Conservation (phyloP, 306 rosid species). For the Morella rubra region DNA sequence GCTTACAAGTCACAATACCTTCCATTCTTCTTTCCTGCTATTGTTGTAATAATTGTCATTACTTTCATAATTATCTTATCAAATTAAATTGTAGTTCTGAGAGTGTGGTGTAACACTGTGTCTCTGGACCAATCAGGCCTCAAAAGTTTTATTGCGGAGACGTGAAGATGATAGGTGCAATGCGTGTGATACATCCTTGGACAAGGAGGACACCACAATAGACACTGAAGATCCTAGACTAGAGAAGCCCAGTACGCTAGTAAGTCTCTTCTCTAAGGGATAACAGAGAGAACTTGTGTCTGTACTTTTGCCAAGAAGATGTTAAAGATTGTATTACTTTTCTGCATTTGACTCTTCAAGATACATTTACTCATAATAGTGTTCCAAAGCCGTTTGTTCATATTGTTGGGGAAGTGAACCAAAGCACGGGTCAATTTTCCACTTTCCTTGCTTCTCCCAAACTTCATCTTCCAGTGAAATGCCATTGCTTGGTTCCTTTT, state of each 20-base stretch:
- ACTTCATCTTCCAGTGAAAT: neutral
- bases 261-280: constrained; percentile 30
- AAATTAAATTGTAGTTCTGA: constrained; percentile 11
- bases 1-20: constrained; percentile 25
- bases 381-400: neutral
- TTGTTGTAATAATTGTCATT: neutral
- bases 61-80: constrained; percentile 10
- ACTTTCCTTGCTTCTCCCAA: neutral
- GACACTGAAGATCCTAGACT: constrained; percentile 31
- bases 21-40: neutral
- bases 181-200: constrained; percentile 17
- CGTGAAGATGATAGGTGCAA: constrained; percentile 28
- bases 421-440: neutral
- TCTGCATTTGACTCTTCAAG: neutral
- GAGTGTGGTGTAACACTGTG: constrained; percentile 5
- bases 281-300: constrained; percentile 4
- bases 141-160: constrained; percentile 41
- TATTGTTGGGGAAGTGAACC: neutral
- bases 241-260: constrained; percentile 30
- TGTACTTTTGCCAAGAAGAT: constrained; percentile 11
- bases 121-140: constrained; percentile 44
- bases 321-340: neutral
- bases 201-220: constrained; percentile 31
- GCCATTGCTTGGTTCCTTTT: neutral
- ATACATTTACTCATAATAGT: neutral